Evolutionary conservation across 2,329 filamentous ascomycete genomes (phyloP).

Genomic region (Beauveria asiatica): DNA sequence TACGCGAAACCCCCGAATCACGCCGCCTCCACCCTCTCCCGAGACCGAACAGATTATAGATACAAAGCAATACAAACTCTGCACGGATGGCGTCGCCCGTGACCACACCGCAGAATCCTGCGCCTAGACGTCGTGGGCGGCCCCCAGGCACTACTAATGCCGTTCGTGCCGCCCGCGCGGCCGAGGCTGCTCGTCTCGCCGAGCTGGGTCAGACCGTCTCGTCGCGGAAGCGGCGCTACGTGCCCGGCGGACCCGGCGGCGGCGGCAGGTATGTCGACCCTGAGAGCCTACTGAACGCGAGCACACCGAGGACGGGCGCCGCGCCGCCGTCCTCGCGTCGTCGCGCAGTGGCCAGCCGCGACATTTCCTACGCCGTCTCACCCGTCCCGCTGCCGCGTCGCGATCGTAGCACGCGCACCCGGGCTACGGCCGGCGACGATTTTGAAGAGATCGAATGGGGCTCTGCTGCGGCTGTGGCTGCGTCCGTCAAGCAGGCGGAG

Average conservation of each 20-base stretch:
- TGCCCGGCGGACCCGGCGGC: conserved; percentile 78
- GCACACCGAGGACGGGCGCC: conserved; percentile 38
- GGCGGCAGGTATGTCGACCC: conserved; percentile 77
- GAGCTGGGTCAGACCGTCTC: conserved; percentile 47
- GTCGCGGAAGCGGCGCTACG: conserved; percentile 65
- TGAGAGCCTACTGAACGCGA: conserved; percentile 40
- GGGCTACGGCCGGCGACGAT: conserved; percentile 42
- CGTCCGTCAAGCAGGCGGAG: conserved; percentile 81
- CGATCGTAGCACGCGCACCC: conserved; percentile 48
- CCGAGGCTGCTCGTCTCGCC: conserved; percentile 25
- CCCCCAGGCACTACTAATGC: conserved; percentile 36
- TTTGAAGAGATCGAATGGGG: conserved; percentile 64
- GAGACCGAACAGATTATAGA: neutral
- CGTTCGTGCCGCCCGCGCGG: conserved; percentile 30
- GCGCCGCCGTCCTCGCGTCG: conserved; percentile 26
- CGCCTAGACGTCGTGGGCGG: conserved; percentile 38
- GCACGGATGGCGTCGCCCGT: conserved; percentile 23
- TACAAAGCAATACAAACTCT: neutral
- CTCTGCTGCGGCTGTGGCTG: conserved; percentile 77
- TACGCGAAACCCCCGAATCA: neutral
- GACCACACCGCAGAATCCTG: conserved; percentile 29
- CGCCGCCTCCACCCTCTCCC: neutral
- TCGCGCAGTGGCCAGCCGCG: conserved; percentile 26
- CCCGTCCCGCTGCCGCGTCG: conserved; percentile 42
- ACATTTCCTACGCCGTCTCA: conserved; percentile 29